Evolutionary conservation across 441 rosid genomes (phyloP).

Genomic region (Hura crepitans): DNA sequence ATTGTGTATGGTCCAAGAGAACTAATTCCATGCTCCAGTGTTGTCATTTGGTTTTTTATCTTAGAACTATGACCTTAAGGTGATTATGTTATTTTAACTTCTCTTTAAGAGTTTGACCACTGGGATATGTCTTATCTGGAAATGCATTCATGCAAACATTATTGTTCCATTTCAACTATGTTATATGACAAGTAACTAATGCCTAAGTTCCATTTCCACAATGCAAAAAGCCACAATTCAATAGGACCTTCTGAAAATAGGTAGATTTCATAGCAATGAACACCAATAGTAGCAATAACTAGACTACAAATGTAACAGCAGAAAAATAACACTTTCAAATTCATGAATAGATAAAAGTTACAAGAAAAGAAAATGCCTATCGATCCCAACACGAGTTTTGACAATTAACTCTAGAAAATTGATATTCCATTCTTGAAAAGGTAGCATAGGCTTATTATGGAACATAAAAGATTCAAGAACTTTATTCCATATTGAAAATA

Average conservation of each 20-base stretch:
- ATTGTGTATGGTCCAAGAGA: background rate
- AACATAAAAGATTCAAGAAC: slow-evolving; percentile 90
- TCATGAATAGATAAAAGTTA: background rate
- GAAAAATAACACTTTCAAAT: background rate
- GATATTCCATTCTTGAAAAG: slow-evolving; percentile 92
- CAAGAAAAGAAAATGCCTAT: slow-evolving; percentile 36
- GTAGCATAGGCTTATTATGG: slow-evolving; percentile 65
- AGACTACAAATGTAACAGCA: background rate
- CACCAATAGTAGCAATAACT: background rate
- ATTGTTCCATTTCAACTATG: background rate
- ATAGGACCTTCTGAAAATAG: background rate
- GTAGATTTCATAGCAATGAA: background rate
- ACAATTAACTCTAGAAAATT: slow-evolving; percentile 88
- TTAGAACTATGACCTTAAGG: background rate
- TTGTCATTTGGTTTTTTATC: background rate
- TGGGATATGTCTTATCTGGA: background rate
- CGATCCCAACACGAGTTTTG: slow-evolving; percentile 98
- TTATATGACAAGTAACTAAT: background rate
- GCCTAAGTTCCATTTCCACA: slow-evolving; percentile 7
- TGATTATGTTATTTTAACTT: background rate
- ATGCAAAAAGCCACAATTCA: background rate
- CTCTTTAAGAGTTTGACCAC: background rate
- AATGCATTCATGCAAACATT: background rate
- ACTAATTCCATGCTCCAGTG: background rate
- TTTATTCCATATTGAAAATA: slow-evolving; percentile 72